Conservation (phyloP, 768 basidiomycete species). For the Xerocomellus chrysenteron region DNA sequence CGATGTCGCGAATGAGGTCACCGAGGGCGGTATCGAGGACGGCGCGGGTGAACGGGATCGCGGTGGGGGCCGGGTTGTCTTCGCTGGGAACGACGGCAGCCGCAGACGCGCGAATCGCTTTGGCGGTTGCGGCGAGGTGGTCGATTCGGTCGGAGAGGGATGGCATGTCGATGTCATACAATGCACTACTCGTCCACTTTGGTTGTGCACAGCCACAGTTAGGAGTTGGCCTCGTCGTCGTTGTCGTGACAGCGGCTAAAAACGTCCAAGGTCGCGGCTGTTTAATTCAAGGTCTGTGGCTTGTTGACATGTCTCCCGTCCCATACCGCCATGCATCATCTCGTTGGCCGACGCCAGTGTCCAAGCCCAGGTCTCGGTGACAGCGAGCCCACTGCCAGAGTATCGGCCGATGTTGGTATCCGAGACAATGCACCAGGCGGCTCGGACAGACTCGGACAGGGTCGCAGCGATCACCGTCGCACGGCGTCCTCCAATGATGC, state of each 20-base stretch:
- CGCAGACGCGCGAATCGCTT: slow-evolving; percentile 50
- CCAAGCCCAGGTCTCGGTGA: slow-evolving; percentile 18
- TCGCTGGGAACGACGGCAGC: slow-evolving; percentile 28
- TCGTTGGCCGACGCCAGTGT: neutral
- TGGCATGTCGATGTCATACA: slow-evolving; percentile 37
- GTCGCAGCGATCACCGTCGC: slow-evolving; percentile 26
- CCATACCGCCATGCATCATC: neutral
- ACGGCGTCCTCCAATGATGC: slow-evolving; percentile 47
- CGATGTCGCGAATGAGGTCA: slow-evolving; percentile 78
- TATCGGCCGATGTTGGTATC: slow-evolving; percentile 7
- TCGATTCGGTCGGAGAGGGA: slow-evolving; percentile 68
- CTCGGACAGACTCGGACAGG: slow-evolving; percentile 5
- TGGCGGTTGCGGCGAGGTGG: slow-evolving; percentile 54
- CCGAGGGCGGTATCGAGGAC: slow-evolving; percentile 62
- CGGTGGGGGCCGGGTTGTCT: slow-evolving; percentile 11
- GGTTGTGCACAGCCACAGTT: slow-evolving; percentile 22
- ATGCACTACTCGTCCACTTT: no score
- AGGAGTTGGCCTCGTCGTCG: neutral
- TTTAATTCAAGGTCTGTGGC: slow-evolving; percentile 23
- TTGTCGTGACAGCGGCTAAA: slow-evolving; percentile 9
- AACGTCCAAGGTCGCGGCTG: slow-evolving; percentile 8
- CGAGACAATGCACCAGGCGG: slow-evolving; percentile 2
- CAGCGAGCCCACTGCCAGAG: slow-evolving; percentile 12
- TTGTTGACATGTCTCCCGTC: slow-evolving; percentile 8
- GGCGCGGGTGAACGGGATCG: slow-evolving; percentile 56